Percentiles rank a stretch among this genome's conserved stretches.
Evolutionary conservation across 75 land plant genomes (phyloP).

Genomic region (Azolla pinnata): DNA sequence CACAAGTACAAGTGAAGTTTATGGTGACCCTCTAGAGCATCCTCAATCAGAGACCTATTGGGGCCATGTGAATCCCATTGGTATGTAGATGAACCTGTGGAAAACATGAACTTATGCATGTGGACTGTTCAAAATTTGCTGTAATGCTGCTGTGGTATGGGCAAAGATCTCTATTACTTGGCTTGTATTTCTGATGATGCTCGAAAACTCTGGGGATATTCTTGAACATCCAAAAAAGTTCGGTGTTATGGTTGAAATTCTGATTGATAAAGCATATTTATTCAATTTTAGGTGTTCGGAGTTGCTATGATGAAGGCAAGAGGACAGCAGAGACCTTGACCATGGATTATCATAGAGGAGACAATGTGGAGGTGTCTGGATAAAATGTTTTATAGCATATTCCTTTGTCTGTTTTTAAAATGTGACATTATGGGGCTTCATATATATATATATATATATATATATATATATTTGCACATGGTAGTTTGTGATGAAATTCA

Average conservation of each 20-base stretch:
- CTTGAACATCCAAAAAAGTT: background rate
- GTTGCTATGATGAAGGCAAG: slow-evolving; percentile 87
- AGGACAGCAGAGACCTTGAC: slow-evolving; percentile 78
- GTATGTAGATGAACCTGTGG: slow-evolving; percentile 32
- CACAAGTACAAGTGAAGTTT: slow-evolving; percentile 83
- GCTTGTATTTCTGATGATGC: too few relatives aligned
- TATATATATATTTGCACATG: background rate
- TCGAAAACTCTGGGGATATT: too few relatives aligned
- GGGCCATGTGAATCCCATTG: slow-evolving; percentile 93
- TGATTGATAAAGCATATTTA: too few relatives aligned
- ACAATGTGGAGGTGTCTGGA: slow-evolving; percentile 62
- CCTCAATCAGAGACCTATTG: slow-evolving; percentile 86
- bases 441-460: background rate
- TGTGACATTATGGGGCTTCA: too few relatives aligned
- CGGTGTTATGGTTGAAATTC: too few relatives aligned
- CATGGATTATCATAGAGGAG: slow-evolving; percentile 88
- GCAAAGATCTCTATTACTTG: too few relatives aligned
- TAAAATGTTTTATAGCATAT: too few relatives aligned
- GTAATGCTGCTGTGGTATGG: too few relatives aligned
- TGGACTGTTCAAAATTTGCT: too few relatives aligned
- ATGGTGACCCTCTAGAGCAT: slow-evolving; percentile 82
- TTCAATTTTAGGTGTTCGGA: slow-evolving; percentile 52
- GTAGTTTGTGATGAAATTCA: background rate
- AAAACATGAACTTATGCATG: too few relatives aligned
- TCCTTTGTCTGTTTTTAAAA: too few relatives aligned